Base-by-base conservation (phyloP, 2,329 filamentous ascomycete species). In the Rutstroemia sp. region DNA sequence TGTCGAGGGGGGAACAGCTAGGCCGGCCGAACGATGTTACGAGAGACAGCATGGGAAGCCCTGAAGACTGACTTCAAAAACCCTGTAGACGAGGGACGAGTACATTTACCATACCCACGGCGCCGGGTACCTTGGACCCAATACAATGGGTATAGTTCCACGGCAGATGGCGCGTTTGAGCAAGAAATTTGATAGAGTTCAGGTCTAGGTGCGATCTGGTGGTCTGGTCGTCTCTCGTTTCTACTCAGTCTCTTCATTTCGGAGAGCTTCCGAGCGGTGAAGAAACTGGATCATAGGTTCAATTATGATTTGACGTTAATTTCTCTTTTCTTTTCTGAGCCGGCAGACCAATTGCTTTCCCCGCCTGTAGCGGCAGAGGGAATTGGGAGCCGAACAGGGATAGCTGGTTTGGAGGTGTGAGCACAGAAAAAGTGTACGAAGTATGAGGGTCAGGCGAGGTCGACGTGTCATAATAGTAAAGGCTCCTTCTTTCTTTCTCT, bases 121-220 rank as follows among this genome's bases (percentile, higher is more conserved):
- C 42, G 21, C 50, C 53, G 53, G 53, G 46, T 55, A 55, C 38
- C 38, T 45, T 55, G 49, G 46, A 55, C 46, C 46, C 52, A 55
- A 23, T 30, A 12, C 10, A 51, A 39, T 50, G 47, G 53, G 45
- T 50, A 19, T 42, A 44, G 18, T 50, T 44, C 25, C 21, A 41
- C 53, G 53, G 53, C 38, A 55, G 53, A 44, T 55, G 53, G 53
- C 53, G 53, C 37, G 16, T 44, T 54, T 50, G 25, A 38, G 49
- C 30, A 18, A 44, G 30, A 51, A 30, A 34, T 34, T 12, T 51
- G 14, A 55, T 54, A 42, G 45, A 49, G 21, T 42, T 41, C 7
- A 30, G 23, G 37, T 49, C 52, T 4, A 30, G 42, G 19, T 42
- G 39, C 39, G 39, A 42, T 42, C 39, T 34, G 34, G 19, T 27